Evolutionary conservation across 768 basidiomycete species (phyloP), one percentile per base, ranked within the genome.

Genomic region (Suillus paluster): DNA sequence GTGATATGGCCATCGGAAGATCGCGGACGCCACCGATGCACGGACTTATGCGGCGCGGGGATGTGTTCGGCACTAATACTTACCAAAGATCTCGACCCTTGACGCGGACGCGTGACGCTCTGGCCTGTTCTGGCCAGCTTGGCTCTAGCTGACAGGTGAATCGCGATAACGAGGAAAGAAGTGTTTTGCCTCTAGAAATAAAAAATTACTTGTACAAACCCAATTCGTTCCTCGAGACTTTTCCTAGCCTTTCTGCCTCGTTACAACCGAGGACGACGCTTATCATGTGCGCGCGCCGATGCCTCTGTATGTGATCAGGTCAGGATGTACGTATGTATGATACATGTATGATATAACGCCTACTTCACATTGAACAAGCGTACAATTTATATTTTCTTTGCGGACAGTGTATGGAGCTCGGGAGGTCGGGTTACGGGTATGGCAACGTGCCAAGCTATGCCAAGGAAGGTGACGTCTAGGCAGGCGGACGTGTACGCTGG

Each of bases 311-410:
- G 49, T 33, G 30, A 30, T 50, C 30, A 50, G 49, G 38, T 39
- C 54, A 39, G 38, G 38, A 19, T 39, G 54, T 39, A 55, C 54
- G 36, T 27, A 19, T 39, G 54, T 55, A 55, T 39, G 23, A 55
- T 25, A 27, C n/a, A 53, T 53, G 33, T 53, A 53, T 55, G 54
- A 39, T 50, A 50, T 50, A 27, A 39, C 23, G 36, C 54, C 54
- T 55, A 55, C 54, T 55, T 38, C 53, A 54, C 38, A 55, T 30
- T 30, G 6, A 30, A 30, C 15, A 38, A 19, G 36, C 17, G 54
- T 55, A 55, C 54, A 55, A 25, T 55, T 55, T 9, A 23, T 39
- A 55, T 55, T 55, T 55, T 38, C 17, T 39, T 34, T 39, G 36
- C 36, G 38, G 34, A 23, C 42, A n/a, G 38, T 39, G 38, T 55